phyloP scores from a whole-genome alignment of 345 rosid genomes.

The Salix udensis region DNA sequence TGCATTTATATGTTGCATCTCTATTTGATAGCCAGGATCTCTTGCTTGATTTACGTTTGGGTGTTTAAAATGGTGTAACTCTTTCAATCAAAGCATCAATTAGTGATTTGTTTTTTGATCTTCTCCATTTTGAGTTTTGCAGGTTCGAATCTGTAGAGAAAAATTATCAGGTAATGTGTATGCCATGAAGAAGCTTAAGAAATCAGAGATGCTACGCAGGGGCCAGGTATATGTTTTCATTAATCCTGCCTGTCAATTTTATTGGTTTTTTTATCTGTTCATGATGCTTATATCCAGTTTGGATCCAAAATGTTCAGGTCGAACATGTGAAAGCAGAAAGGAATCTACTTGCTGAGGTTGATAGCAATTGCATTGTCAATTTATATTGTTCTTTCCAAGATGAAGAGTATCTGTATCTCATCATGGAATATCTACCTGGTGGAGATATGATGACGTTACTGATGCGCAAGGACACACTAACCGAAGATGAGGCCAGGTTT shows the following conservation, averaged over 20 bases:
- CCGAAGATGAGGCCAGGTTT: conserved; percentile 61
- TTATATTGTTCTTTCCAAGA: conserved; percentile 69
- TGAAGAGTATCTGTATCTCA: conserved; percentile 59
- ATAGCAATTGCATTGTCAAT: conserved; percentile 65
- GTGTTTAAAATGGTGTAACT: not conserved
- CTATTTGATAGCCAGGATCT: not conserved
- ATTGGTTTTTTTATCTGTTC: not conserved
- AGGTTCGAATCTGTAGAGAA: conserved; percentile 93
- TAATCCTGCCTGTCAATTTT: not conserved
- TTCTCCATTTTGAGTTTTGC: conserved; percentile 5
- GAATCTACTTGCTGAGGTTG: conserved; percentile 71
- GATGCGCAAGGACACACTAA: conserved; percentile 65
- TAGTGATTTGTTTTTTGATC: not conserved
- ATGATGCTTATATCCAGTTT: conserved; percentile 12
- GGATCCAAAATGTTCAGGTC: conserved; percentile 41
- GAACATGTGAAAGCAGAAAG: conserved; percentile 74
- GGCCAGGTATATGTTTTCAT: conserved; percentile 49
- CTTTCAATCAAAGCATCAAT: not conserved
- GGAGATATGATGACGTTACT: conserved; percentile 75
- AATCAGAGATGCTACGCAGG: conserved; percentile 96
- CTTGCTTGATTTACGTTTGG: not conserved
- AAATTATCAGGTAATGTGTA: conserved; percentile 84
- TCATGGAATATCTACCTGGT: conserved; percentile 75
- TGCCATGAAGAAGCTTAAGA: conserved; percentile 94
- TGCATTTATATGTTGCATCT: not conserved